phyloP scores from a whole-genome alignment of 495 filamentous ascomycete species.

The Viridothelium virens region DNA sequence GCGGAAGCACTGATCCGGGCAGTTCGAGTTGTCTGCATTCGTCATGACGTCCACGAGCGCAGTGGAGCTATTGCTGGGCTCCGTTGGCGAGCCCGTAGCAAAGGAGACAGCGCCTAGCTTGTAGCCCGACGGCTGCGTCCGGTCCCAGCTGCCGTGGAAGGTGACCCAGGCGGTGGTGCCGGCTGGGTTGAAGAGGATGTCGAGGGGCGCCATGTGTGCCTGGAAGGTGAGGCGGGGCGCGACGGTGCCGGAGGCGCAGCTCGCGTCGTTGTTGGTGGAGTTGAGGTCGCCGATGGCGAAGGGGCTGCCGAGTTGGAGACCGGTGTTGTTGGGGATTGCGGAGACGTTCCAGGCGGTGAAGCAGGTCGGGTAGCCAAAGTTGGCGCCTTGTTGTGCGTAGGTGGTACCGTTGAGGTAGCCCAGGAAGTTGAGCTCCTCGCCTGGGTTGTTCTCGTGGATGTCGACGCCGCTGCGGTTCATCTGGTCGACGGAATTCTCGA shows the following conservation, averaged over 20 bases:
- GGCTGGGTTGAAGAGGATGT: conserved; percentile 34
- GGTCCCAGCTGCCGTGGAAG: conserved; percentile 37
- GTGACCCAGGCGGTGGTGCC: conserved; percentile 37
- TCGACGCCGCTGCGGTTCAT: conserved; percentile 50
- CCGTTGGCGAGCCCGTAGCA: conserved; percentile 39
- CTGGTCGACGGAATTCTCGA: conserved; percentile 66
- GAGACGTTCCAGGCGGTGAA: conserved; percentile 53
- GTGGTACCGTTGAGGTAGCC: conserved; percentile 48
- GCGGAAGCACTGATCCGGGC: conserved; percentile 42
- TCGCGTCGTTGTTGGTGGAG: conserved; percentile 31
- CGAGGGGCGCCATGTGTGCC: conserved; percentile 37
- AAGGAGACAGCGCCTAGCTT: conserved; percentile 43
- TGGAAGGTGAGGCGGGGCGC: conserved; percentile 32
- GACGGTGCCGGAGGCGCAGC: conserved; percentile 23
- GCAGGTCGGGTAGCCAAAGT: conserved; percentile 66
- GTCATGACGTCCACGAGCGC: conserved; percentile 42
- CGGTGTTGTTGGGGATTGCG: conserved; percentile 42
- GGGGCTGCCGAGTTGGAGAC: conserved; percentile 44
- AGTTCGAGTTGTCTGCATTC: conserved; percentile 36
- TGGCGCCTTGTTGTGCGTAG: conserved; percentile 38
- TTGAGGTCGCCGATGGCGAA: conserved; percentile 39
- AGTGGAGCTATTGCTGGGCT: conserved; percentile 34
- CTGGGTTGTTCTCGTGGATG: conserved; percentile 63
- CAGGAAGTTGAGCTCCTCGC: conserved; percentile 67
- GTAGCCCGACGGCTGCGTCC: conserved; percentile 29